Evolutionary conservation across 2,329 filamentous ascomycete genomes (phyloP), one percentile per base, ranked within the genome.

Genomic region (Cryphonectria carpinicola): DNA sequence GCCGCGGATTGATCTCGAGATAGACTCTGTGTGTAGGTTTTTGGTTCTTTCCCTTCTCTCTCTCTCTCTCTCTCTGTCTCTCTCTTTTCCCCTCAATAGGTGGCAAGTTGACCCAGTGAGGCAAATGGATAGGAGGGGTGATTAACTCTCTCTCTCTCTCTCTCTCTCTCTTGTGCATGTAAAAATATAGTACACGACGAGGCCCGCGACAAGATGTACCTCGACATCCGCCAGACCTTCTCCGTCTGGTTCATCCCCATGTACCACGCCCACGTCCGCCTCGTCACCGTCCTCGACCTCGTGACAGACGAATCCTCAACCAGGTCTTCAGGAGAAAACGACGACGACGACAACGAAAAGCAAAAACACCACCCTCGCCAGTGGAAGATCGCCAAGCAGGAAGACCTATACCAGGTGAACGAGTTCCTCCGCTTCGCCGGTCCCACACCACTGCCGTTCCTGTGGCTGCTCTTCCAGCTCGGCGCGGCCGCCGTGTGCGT

Each of bases 321-420:
- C 43, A 22, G 43, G 43, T 39, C 37, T 39, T 39, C 19, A 22
- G 17, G 43, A 46, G 75, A 78, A 14, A 71, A 73, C 28, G n/a
- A 62, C 19, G 14, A 13, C 22, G 25, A 6, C 37, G n/a, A 14
- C 61, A 6, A 13, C n/a, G 25, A 63, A 13, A 61, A 61, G 58
- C 6, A n/a, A 8, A 10, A 11, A 61, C 14, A 5, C 3, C 49
- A 32, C 8, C 37, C n/a, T 25, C 35, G 74, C 76, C 13, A 72
- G 76, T 52, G 66, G 49, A 46, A 54, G 65, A 71, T 97, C 73
- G 80, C 84, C 8, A 87, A 85, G 25, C 94, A 97, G 78, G 90
- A 97, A 74, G 94, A 97, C 77, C 81, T 95, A 10, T 97, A 97
- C 77, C 93, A 95, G 76, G 84, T 89, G 0, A 90, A 89, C 65